Conservation (phyloP, 2,329 filamentous ascomycete genomes). For the Colletotrichum sansevieriae region DNA sequence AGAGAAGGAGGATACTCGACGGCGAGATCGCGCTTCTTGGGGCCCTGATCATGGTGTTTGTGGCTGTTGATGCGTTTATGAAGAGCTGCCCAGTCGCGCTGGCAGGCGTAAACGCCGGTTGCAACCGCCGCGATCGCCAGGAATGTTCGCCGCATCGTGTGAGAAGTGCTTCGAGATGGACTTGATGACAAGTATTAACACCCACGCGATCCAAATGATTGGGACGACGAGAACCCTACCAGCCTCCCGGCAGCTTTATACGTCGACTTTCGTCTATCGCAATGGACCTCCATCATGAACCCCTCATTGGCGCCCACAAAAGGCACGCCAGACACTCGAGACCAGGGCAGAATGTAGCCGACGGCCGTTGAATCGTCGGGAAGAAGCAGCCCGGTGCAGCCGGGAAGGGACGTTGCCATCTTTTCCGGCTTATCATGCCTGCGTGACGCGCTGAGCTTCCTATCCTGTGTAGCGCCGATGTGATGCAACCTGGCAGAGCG, state of each 20-base stretch:
- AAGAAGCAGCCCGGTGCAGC: background rate
- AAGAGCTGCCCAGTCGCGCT: slow-evolving; percentile 25
- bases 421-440: slow-evolving; percentile 7
- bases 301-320: background rate
- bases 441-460: slow-evolving; percentile 25
- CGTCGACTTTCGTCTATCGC: too few species aligned
- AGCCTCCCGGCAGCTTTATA: background rate
- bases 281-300: background rate
- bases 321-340: background rate
- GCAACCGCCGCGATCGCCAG: background rate
- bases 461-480: slow-evolving; percentile 23
- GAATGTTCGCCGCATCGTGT: slow-evolving; percentile 7
- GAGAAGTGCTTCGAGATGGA: background rate
- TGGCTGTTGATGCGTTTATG: slow-evolving; percentile 18
- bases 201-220: too few species aligned
- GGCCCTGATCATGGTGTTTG: slow-evolving; percentile 11
- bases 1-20: slow-evolving; percentile 25
- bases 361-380: background rate
- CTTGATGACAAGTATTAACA: background rate
- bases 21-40: slow-evolving; percentile 25
- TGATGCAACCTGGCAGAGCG: slow-evolving; percentile 26
- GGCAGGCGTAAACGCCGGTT: slow-evolving; percentile 18
- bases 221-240: background rate
- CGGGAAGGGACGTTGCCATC: background rate
- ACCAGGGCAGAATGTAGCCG: slow-evolving; percentile 3